Evolutionary conservation across 2,329 filamentous ascomycete species (phyloP).

Genomic region (Keithomyces neogunnii): DNA sequence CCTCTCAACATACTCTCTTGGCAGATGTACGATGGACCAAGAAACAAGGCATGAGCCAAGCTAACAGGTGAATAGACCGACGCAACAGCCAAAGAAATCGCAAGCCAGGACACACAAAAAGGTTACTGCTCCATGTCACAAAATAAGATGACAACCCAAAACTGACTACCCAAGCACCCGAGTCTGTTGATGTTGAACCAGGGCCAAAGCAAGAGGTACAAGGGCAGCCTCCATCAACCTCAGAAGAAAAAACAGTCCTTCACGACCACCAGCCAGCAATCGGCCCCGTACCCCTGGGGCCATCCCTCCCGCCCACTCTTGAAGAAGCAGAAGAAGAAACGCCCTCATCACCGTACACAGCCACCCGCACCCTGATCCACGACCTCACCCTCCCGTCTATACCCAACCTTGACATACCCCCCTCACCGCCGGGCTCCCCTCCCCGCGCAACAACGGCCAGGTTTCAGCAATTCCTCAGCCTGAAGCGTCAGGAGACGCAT

Average conservation of each 20-base stretch:
- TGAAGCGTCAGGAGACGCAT: conserved; percentile 70
- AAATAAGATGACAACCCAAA: background rate
- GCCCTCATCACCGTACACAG: conserved; percentile 58
- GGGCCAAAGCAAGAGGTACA: background rate
- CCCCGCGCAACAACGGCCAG: conserved; percentile 49
- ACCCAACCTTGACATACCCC: conserved; percentile 66
- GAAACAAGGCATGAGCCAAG: no score
- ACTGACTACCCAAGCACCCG: no score
- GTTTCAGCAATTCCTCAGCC: conserved; percentile 62
- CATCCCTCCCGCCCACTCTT: conserved; percentile 24
- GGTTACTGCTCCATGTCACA: background rate
- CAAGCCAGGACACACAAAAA: background rate
- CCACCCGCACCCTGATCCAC: conserved; percentile 55
- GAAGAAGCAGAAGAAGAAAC: conserved; percentile 15
- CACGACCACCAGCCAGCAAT: conserved; percentile 7
- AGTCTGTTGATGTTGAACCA: background rate
- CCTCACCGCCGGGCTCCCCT: conserved; percentile 59
- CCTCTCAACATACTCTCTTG: background rate
- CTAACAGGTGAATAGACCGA: no score
- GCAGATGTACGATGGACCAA: background rate
- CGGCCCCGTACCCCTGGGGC: conserved; percentile 28
- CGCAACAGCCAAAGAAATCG: background rate
- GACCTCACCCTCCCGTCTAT: conserved; percentile 65
- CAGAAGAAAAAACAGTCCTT: background rate
- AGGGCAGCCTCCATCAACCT: background rate